Conservation (phyloP, 352 stramenopile genomes). For the Pythium rishiriense region DNA sequence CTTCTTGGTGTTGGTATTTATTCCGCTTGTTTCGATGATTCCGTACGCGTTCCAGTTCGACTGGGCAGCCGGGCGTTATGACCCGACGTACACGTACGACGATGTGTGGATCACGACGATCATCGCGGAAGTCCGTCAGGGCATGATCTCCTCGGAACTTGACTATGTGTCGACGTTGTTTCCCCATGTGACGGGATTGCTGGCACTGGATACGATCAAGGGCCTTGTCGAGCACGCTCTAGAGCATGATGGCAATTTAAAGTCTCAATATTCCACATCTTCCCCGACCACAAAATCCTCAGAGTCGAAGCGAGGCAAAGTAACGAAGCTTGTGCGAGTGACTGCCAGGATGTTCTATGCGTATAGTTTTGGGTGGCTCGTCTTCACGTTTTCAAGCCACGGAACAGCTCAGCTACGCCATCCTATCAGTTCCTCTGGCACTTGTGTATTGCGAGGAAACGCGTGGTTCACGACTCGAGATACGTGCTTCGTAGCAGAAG, state of each 20-base stretch:
- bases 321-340: background rate
- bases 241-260: background rate
- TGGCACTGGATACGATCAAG: conserved; percentile 3
- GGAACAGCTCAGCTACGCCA: background rate
- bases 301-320: background rate
- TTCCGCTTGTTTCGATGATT: background rate
- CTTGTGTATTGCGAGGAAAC: background rate
- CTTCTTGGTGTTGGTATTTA: background rate
- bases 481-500: background rate
- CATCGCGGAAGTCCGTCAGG: background rate
- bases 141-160: background rate
- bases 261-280: too few species aligned
- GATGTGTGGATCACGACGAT: conserved; percentile 2
- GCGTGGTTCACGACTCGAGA: background rate
- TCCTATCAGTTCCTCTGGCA: too few species aligned
- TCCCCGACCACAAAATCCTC: background rate
- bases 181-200: background rate
- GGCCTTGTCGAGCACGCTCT: background rate
- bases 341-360: background rate
- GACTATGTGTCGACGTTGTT: conserved; percentile 10
- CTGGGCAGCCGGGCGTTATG: background rate
- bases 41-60: background rate
- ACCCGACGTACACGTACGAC: background rate
- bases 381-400: background rate
- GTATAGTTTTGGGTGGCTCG: background rate